Conservation (phyloP, 1,139 yeast genomes). For the Hyphopichia burtonii region DNA sequence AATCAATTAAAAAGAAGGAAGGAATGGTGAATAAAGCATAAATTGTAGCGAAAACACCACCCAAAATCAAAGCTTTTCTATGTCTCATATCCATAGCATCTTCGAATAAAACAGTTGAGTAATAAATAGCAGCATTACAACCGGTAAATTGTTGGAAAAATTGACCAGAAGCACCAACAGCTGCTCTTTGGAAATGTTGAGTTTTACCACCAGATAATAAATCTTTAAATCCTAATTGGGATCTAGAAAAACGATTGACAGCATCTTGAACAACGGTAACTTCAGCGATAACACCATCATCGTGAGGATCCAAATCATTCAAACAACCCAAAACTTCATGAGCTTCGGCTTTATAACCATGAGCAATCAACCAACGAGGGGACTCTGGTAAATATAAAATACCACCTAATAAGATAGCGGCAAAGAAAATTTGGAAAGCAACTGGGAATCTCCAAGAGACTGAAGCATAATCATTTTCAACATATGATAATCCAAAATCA, state of each 20-base stretch:
- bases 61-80: constrained; percentile 66
- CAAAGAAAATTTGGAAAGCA: constrained; percentile 22
- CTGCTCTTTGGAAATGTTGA: constrained; percentile 54
- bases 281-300: constrained; percentile 47
- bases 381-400: constrained; percentile 45
- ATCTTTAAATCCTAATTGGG: constrained; percentile 46
- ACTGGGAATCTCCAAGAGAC: constrained; percentile 24
- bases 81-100: constrained; percentile 59
- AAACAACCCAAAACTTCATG: constrained; percentile 37
- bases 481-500: constrained; percentile 3
- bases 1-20: constrained; percentile 60
- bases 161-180: constrained; percentile 56
- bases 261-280: constrained; percentile 42
- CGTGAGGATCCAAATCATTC: constrained; percentile 35
- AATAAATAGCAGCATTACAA: constrained; percentile 70
- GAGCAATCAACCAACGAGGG: constrained; percentile 77
- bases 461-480: constrained; percentile 11
- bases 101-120: constrained; percentile 69
- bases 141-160: constrained; percentile 70
- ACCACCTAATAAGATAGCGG: constrained; percentile 15
- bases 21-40: constrained; percentile 68
- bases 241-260: constrained; percentile 37
- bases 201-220: constrained; percentile 58
- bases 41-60: constrained; percentile 84
- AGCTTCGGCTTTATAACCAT: constrained; percentile 51